phyloP scores from a whole-genome alignment of 495 filamentous ascomycete genomes.

The Daldinia grandis region DNA sequence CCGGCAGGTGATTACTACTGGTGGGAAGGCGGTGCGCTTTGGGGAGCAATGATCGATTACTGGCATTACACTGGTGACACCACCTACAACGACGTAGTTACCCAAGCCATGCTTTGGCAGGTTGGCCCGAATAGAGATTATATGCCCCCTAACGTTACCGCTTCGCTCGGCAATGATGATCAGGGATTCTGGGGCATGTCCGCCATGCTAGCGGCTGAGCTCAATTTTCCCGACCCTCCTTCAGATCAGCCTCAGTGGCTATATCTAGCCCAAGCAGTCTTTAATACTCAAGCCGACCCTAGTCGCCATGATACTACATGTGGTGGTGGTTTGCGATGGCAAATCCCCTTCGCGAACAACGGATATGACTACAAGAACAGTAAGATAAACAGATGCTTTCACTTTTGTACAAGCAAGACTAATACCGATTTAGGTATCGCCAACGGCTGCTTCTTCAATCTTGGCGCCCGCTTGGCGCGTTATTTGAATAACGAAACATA shows the following conservation, averaged over 20 bases:
- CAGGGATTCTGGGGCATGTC: constrained; percentile 85
- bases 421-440: constrained; percentile 57
- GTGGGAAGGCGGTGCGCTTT: constrained; percentile 63
- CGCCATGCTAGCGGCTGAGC: constrained; percentile 79
- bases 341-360: constrained; percentile 76
- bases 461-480: constrained; percentile 76
- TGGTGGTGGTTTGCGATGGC: constrained; percentile 78
- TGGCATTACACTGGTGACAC: constrained; percentile 74
- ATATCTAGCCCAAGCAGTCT: constrained; percentile 76
- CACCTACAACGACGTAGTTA: constrained; percentile 67
- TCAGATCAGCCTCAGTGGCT: constrained; percentile 73
- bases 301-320: constrained; percentile 71
- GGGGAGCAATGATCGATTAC: constrained; percentile 72
- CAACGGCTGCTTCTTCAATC: constrained; percentile 84
- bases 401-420: constrained; percentile 3
- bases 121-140: constrained; percentile 67
- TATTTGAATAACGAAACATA: constrained; percentile 85
- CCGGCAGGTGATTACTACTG: constrained; percentile 64
- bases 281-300: constrained; percentile 72
- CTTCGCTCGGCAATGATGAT: constrained; percentile 80
- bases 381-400: constrained; percentile 52
- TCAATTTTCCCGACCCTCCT: constrained; percentile 70
- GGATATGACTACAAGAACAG: constrained; percentile 88
- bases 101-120: constrained; percentile 69
- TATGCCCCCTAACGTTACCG: constrained; percentile 74